Base-by-base conservation (phyloP, 2,329 filamentous ascomycete species). In the Microcyclosporella mali region DNA sequence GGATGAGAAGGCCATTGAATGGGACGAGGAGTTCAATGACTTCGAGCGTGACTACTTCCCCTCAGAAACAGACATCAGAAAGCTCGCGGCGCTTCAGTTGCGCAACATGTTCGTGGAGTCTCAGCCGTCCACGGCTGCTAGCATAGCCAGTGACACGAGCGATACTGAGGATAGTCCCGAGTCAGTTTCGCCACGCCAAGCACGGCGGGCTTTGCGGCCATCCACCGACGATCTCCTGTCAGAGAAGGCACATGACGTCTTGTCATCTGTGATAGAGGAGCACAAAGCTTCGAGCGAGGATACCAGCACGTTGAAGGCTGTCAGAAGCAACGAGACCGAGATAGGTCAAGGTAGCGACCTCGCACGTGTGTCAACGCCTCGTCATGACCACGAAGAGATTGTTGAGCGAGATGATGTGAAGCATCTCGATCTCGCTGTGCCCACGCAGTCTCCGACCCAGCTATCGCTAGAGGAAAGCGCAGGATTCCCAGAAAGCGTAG, bases 31-130 rank as follows among this genome's bases (percentile, higher is more conserved):
- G 0, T 98, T 98, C 67, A 75, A 81, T 43, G 85, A 92, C 41
- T 97, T 98, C 46, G 94, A 98, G 62, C 79, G 82, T 33, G 85
- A 94, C 56, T 98, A 90, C 67, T 84, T 98, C 56, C 90, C 85
- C 0, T 82, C 90, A 0, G 94, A 98, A 64, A 97, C 94, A 59
- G 92, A 98, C 67, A 94, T 98, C 58, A 79, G 88, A 49, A 82
- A 92, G 57, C 71, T 98, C 47, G 94, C 92, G 10, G 88, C 90
- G 45, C 75, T 95, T 49, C 94, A 98, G 61, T 72, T 98, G 44
- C 90, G 86, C 62, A 95, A 94, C 63, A 86, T 98, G 63, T 98
- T 98, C 60, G 79, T 90, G 6, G 89, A 97, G 62, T 87, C 89
- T 50, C 88, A 87, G 2, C 83, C 85, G 27, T 39, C 43, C 7